Evolutionary conservation across 495 filamentous ascomycete genomes (phyloP).

Genomic region (Neurospora cerealis): DNA sequence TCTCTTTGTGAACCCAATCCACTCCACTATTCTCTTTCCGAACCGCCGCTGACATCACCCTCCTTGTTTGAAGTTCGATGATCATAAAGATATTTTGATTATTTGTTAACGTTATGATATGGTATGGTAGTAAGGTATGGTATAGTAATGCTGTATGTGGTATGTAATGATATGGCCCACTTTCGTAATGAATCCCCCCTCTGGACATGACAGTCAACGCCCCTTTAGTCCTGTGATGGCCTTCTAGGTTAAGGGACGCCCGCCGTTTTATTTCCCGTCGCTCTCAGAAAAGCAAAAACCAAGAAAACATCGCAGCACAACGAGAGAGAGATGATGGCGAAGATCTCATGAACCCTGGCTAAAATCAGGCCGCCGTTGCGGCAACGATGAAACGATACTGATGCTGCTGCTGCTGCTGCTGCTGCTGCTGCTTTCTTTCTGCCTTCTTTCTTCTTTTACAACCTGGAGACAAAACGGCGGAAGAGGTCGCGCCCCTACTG

Average conservation of each 20-base stretch:
- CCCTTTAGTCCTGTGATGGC: not conserved
- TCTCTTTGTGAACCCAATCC: not conserved
- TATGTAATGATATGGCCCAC: not conserved
- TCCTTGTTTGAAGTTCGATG: not conserved
- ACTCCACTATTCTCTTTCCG: not conserved
- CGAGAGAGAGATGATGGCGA: not conserved
- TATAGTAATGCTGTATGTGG: not conserved
- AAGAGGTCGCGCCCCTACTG: constrained; percentile 48
- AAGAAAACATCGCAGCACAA: not conserved
- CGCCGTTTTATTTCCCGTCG: not conserved
- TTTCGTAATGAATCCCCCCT: not conserved
- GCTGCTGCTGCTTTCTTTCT: not conserved
- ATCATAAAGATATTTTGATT: not conserved
- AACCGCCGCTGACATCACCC: no score
- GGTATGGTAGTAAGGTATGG: not conserved
- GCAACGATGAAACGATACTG: not conserved
- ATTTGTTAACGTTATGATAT: not conserved
- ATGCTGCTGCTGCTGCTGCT: not conserved
- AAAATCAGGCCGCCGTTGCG: not conserved
- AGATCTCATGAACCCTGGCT: not conserved
- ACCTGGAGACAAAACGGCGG: constrained; percentile 15
- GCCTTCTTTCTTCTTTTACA: constrained; percentile 5
- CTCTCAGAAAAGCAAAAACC: not conserved
- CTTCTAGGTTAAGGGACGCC: not conserved
- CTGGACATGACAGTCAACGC: not conserved